These are phyloP conservation scores for Trichoderma citrinoviride DNA, from an alignment of 2,329 filamentous ascomycete species.

Conservation along the genomic window DNA sequence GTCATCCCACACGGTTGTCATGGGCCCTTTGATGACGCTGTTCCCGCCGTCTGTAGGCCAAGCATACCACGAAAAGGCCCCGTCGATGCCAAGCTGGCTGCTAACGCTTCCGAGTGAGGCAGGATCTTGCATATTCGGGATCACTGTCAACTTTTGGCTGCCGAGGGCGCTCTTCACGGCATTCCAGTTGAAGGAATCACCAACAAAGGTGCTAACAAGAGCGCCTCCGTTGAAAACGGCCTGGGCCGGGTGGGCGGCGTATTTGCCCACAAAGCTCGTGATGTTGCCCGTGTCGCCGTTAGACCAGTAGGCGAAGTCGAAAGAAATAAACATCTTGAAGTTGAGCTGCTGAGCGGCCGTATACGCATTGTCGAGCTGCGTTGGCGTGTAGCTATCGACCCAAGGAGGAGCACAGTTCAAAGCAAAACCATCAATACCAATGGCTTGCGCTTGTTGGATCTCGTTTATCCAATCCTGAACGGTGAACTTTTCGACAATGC, in stretches of 20 bases:
- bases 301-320: conserved; percentile 29
- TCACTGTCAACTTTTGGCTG: conserved; percentile 25
- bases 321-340: conserved; percentile 29
- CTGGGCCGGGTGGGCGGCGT: conserved; percentile 24
- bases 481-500: conserved; percentile 26
- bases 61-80: conserved; percentile 28
- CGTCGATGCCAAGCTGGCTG: conserved; percentile 25
- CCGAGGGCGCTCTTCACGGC: conserved; percentile 24
- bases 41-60: conserved; percentile 28
- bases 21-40: conserved; percentile 25
- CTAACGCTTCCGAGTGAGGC: conserved; percentile 15
- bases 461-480: conserved; percentile 26
- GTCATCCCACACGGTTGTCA: conserved; percentile 27
- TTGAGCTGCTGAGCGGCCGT: conserved; percentile 23
- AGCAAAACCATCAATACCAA: conserved; percentile 28
- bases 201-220: conserved; percentile 28
- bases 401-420: conserved; percentile 27
- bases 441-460: conserved; percentile 26
- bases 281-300: conserved; percentile 26
- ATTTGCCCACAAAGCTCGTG: conserved; percentile 23
- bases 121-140: conserved; percentile 27
- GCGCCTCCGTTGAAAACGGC: conserved; percentile 26
- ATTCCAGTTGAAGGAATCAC: conserved; percentile 28
- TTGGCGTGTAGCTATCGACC: conserved; percentile 26
- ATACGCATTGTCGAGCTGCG: conserved; percentile 27